Evolutionary conservation across 345 rosid species (phyloP), one percentile per base, ranked within the genome.

Genomic region (Syzygium aromaticum): DNA sequence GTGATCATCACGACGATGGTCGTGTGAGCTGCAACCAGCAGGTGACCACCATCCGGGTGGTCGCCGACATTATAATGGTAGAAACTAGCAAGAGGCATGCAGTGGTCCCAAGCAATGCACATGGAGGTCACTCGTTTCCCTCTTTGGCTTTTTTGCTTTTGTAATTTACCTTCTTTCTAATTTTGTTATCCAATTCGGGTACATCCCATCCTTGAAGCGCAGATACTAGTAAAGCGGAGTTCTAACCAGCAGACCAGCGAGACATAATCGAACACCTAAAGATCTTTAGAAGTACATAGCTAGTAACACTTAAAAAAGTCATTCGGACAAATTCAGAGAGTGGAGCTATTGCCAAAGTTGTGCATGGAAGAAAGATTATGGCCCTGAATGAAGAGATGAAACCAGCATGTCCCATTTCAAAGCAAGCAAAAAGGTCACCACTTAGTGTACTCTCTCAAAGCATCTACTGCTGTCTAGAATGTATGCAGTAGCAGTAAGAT

Each of bases 1-100:
- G 54, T 12, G 16, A n/a, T 19, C 33, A 61, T n/a, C 38, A 30
- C 28, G 19, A n/a, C 0, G 14, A n/a, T 63, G 21, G 10, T 14
- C 21, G 28, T 17, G n/a, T 63, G 21, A 63, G 21, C 73, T 28
- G 9, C 38, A 61, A 6, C 16, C 73, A n/a, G n/a, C 40, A 28
- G 40, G 22, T 3, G 3, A 64, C 33, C 77, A 64, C 21, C 22
- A 0, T 33, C 38, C 38, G 0, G 2, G 27, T 6, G 8, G 67
- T 27, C 16, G 67, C n/a, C 4, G 8, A 61, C 67, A 12, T 61
- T n/a, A n/a, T 11, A 61, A 61, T n/a, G 73, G 73, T 61, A n/a
- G 33, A 0, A 6, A 61, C 73, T 3, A 17, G 23, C 43, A 64
- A 64, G 12, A 8, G 43, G 11, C 12, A 67, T 67, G 73, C 17